Conservation (phyloP, 345 rosid species). For the Aethionema arabicum region DNA sequence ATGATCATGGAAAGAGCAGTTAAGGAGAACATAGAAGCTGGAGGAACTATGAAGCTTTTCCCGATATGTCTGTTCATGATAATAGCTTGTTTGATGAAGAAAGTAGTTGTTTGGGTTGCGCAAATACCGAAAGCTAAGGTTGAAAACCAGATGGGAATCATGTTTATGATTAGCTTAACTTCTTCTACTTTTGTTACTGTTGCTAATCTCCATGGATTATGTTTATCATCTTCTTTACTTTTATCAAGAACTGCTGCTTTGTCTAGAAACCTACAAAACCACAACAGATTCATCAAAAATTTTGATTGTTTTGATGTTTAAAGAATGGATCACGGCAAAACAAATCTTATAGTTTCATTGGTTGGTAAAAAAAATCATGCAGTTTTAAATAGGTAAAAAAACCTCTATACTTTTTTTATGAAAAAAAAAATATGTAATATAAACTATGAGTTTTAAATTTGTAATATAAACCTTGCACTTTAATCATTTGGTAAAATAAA, state of each 20-base stretch:
- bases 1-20: conserved; percentile 46
- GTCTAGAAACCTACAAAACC: conserved; percentile 72
- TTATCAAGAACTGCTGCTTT: conserved; percentile 68
- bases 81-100: conserved; percentile 86
- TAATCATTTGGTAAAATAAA: too few relatives aligned
- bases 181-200: conserved; percentile 86
- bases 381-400: not conserved
- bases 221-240: conserved; percentile 43
- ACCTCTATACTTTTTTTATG: not conserved
- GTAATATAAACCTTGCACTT: too few relatives aligned
- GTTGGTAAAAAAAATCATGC: too few relatives aligned
- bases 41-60: conserved; percentile 41
- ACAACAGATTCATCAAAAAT: not conserved
- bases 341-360: not conserved
- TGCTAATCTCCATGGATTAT: conserved; percentile 71
- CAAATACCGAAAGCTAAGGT: conserved; percentile 74
- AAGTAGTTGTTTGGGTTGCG: conserved; percentile 72
- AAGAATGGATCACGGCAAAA: not conserved
- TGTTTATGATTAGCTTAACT: conserved; percentile 76
- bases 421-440: too few relatives aligned
- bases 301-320: not conserved
- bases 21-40: conserved; percentile 42
- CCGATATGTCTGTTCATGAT: conserved; percentile 48
- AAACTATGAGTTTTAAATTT: too few relatives aligned
- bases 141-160: conserved; percentile 86